These are phyloP conservation scores for Cicer arietinum DNA, from an alignment of 306 rosid species.

Conservation along the genomic window DNA sequence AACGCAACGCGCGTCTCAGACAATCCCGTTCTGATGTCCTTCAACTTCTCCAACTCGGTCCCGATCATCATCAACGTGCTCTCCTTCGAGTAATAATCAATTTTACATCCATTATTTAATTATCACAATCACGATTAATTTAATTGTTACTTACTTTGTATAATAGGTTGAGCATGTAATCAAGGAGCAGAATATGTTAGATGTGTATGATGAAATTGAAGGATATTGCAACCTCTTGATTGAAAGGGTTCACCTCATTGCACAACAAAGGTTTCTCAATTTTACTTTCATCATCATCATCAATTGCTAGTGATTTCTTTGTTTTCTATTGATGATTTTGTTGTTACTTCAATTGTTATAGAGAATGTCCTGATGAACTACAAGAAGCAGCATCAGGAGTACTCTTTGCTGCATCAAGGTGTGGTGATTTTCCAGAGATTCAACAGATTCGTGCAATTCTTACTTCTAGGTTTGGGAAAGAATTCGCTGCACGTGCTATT, in stretches of 20 bases:
- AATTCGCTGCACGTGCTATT: slow-evolving; percentile 64
- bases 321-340: neutral
- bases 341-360: slow-evolving; percentile 31
- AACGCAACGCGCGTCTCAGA: slow-evolving; percentile 59
- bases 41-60: slow-evolving; percentile 75
- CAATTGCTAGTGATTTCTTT: neutral
- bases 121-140: neutral
- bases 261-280: slow-evolving; percentile 66
- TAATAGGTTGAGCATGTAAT: slow-evolving; percentile 85
- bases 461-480: slow-evolving; percentile 75
- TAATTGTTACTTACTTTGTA: neutral
- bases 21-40: slow-evolving; percentile 73
- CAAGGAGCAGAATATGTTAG: slow-evolving; percentile 82
- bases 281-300: neutral
- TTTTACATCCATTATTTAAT: neutral
- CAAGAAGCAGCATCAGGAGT: slow-evolving; percentile 76
- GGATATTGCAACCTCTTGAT: slow-evolving; percentile 68
- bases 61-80: slow-evolving; percentile 76
- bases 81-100: slow-evolving; percentile 64
- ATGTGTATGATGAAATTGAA: slow-evolving; percentile 73
- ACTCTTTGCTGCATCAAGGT: slow-evolving; percentile 80
- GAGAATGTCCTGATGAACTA: slow-evolving; percentile 84
- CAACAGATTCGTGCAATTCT: slow-evolving; percentile 72
- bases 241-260: slow-evolving; percentile 82
- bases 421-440: slow-evolving; percentile 97